Base-by-base conservation (phyloP, 2,329 filamentous ascomycete genomes). In the Penicillium psychrosexuale region DNA sequence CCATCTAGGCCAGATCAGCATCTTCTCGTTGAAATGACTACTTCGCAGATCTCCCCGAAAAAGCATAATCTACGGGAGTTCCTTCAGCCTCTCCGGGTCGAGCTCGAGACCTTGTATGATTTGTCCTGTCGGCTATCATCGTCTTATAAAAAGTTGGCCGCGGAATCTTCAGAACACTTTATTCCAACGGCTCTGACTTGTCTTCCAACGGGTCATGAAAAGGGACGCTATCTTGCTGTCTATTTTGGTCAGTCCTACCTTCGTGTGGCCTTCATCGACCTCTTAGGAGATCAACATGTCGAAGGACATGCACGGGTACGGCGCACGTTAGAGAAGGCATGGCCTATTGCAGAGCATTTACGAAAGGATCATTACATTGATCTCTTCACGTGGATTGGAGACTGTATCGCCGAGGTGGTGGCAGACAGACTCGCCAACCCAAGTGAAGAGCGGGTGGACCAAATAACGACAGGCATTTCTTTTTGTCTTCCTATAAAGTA, bases 361-460 rank as follows among this genome's bases (percentile, higher is more conserved):
- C 91, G 91, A 67, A 84, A 82, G 61, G 83, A 89, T 62, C 84
- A 90, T 55, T 82, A 86, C 2, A 82, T 87, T 52, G 83, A 84
- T 27, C 76, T 92, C 1, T 92, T 92, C 68, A 74, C 79, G 15
- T 92, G 89, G 88, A 89, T 92, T 60, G 89, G 88, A 34, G 77
- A 81, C 61, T 87, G 86, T 64, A 89, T 92, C 60, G 87, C 86
- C 11, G 78, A 86, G 51, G 87, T 91, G 2, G 84, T 92, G n/a
- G 73, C 73, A 33, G 80, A 84, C 56, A 65, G 70, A 30, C 51
- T 76, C 30, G 58, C 60, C n/a, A 66, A 64, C 50, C 66, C 65
- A 8, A 68, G 59, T 36, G 64, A 65, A 57, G 61, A 64, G 37
- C 59, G 65, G 9, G 69, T 66, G 19, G 62, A 61, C 3, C 71